Evolutionary conservation across 163 green algal genomes (phyloP).

Genomic region (Scenedesmus sp.): DNA sequence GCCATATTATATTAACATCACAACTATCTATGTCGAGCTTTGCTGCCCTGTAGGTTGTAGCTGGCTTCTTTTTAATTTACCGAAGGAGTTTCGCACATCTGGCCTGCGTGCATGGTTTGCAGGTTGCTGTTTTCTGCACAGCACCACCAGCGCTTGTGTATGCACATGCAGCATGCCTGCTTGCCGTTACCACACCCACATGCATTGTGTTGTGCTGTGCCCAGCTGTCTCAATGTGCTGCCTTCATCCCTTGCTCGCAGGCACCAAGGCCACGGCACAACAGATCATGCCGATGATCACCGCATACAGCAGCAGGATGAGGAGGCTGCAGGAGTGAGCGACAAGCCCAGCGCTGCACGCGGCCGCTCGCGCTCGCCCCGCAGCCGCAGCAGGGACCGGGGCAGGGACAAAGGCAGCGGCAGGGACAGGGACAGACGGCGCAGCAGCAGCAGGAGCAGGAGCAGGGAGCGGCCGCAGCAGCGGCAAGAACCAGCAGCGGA

Average conservation of each 20-base stretch:
- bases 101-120: neutral
- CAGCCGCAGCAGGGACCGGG: conserved; percentile 5
- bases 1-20: neutral
- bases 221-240: neutral
- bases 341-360: neutral
- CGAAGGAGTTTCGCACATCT: too few relatives aligned
- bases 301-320: conserved; percentile 43
- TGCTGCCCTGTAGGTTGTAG: too few relatives aligned
- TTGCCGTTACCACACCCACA: neutral
- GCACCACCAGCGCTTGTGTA: neutral
- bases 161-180: neutral
- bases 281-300: conserved; percentile 44
- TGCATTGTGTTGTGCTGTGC: neutral
- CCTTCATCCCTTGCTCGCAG: neutral
- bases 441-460: neutral
- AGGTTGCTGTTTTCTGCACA: neutral
- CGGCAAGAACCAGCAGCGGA: neutral
- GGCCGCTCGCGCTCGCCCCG: neutral
- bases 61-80: too few relatives aligned
- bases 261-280: conserved; percentile 24
- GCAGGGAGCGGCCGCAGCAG: conserved; percentile 13
- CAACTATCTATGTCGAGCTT: too few relatives aligned
- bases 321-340: conserved; percentile 16
- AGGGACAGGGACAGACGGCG: neutral
- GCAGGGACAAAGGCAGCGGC: conserved; percentile 4